phyloP scores from a whole-genome alignment of 2,329 filamentous ascomycete species.

The Nigrograna mackinnonii region DNA sequence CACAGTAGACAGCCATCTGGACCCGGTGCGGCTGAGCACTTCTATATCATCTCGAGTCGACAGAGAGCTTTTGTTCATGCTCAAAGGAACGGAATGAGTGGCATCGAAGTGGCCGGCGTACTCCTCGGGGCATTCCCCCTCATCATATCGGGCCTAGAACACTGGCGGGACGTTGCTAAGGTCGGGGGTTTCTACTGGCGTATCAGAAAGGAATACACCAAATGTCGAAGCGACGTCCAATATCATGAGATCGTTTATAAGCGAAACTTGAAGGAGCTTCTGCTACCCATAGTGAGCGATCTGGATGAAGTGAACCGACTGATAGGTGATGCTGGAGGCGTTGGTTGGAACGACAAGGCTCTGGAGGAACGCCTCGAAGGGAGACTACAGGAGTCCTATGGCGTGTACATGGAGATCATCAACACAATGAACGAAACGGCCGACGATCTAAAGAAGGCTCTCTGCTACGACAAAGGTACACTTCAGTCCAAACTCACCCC shows the following conservation, averaged over 20 bases:
- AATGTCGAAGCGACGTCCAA: conserved; percentile 12
- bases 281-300: conserved; percentile 13
- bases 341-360: conserved; percentile 6
- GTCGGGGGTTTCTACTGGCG: conserved; percentile 16
- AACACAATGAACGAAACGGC: conserved; percentile 14
- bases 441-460: conserved; percentile 15
- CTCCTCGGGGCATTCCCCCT: conserved; percentile 19
- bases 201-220: conserved; percentile 15
- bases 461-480: conserved; percentile 12
- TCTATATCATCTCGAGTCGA: no score
- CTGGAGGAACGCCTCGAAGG: conserved; percentile 12
- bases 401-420: conserved; percentile 16
- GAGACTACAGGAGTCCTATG: conserved; percentile 19
- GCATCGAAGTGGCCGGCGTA: conserved; percentile 21
- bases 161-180: conserved; percentile 18
- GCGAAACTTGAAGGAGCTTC: conserved; percentile 15
- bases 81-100: conserved; percentile 18
- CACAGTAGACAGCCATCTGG: no score
- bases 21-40: no score
- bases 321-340: conserved; percentile 11
- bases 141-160: conserved; percentile 18
- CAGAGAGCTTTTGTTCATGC: no score
- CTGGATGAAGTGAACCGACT: conserved; percentile 9
- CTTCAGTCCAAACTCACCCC: conserved; percentile 13
- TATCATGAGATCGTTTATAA: conserved; percentile 17